Percentiles rank a stretch among this genome's conserved stretches.
Conservation (phyloP, 371 early-diverging fungal genomes). For the Mortierella sp. region DNA sequence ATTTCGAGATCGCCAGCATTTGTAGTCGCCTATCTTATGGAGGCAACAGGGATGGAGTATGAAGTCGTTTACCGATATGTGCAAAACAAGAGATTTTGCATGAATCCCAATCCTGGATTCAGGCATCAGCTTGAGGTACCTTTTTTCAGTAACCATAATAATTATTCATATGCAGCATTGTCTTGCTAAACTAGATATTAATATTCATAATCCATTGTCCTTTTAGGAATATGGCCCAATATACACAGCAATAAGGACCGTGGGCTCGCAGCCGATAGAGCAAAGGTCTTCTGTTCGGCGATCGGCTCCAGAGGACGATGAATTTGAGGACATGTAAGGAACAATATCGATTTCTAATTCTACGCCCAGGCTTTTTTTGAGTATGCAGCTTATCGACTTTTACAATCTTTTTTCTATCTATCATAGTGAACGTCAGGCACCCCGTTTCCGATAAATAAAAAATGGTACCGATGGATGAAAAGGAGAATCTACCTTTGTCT, state of each 20-base stretch:
- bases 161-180: not conserved
- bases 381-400: not conserved
- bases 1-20: slow-evolving; percentile 90
- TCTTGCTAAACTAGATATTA: not conserved
- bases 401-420: not conserved
- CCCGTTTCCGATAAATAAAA: slow-evolving; percentile 8
- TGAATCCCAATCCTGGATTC: slow-evolving; percentile 87
- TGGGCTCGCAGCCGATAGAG: slow-evolving; percentile 53
- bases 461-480: not conserved
- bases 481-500: not conserved
- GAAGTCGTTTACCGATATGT: slow-evolving; percentile 84
- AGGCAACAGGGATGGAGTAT: slow-evolving; percentile 72
- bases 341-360: not conserved
- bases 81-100: slow-evolving; percentile 86
- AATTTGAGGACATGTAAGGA: slow-evolving; percentile 32
- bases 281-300: slow-evolving; percentile 67
- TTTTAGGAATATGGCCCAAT: slow-evolving; percentile 85
- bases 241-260: slow-evolving; percentile 69
- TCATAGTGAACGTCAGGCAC: slow-evolving; percentile 23
- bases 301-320: slow-evolving; percentile 67
- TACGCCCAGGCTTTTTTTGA: not conserved
- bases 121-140: slow-evolving; percentile 82
- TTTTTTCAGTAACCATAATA: not conserved
- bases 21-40: slow-evolving; percentile 91
- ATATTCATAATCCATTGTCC: not conserved